Evolutionary conservation across 2,329 filamentous ascomycete species (phyloP), one percentile per base, ranked within the genome.

Genomic region (Thelonectria rubi): DNA sequence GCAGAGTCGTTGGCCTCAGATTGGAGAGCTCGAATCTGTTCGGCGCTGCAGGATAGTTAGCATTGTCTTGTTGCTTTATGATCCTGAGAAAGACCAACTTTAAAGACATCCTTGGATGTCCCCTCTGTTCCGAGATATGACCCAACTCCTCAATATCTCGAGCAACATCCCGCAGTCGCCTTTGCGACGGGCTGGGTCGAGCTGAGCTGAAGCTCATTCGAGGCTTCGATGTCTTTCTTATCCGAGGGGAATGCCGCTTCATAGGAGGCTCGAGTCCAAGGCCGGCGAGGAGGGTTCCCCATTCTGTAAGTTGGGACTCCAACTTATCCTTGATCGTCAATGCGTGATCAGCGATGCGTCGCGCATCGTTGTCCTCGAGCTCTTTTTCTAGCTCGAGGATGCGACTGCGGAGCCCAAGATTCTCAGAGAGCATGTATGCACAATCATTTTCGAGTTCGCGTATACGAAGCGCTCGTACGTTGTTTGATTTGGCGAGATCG

Each of bases 401-500:
- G 63, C 91, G 86, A 63, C 90, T 84, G 53, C 89, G 86, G 14
- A 95, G 83, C 55, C 88, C 84, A 57, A 94, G 83, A 73, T 95
- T 95, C 69, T 95, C 91, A n/a, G 90, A 88, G 21, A 94, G 81
- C 65, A 94, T 84, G 50, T 88, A 87, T 42, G 90, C 88, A 64
- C 87, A 88, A 76, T 96, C 91, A 73, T 88, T 87, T 73, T 94
- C 91, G 60, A 95, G 84, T 65, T 83, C 86, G 62, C 91, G 88
- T 70, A 95, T 94, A 67, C 90, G 89, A 32, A 92, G 82, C 32
- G 90, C 91, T 75, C 94, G 91, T 52, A 86, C 84, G 21, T 91
- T 92, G 78, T 96, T 95, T 70, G 85, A 87, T 74, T 89, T 88
- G 65, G 91, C 91, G 65, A 95, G 90, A 72, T 95, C 92, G 77